Percentiles rank a stretch among this genome's conserved stretches.
phyloP scores from a whole-genome alignment of 306 rosid genomes.

The Acacia melanoxylon region DNA sequence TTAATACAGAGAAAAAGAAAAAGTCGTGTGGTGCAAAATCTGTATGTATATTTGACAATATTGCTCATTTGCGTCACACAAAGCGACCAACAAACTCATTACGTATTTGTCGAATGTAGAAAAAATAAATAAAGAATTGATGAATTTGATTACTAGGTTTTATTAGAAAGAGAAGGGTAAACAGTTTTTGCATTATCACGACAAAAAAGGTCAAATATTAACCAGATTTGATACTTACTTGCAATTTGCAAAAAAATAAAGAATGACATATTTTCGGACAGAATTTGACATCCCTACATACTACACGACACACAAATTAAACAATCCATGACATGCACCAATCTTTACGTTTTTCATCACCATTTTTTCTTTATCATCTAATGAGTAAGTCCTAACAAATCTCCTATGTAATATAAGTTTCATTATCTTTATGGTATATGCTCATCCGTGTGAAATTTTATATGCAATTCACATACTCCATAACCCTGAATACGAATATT shows the following conservation, averaged over 20 bases:
- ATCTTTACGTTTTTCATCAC: not conserved
- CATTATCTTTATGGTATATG: not conserved
- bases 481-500: not conserved
- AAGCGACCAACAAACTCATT: not conserved
- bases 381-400: not conserved
- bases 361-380: not conserved
- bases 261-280: not conserved
- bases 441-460: not conserved
- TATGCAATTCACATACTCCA: not conserved
- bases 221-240: constrained; percentile 35
- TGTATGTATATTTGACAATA: not conserved
- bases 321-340: not conserved
- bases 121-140: not conserved
- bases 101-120: not conserved
- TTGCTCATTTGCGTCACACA: not conserved
- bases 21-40: constrained; percentile 30
- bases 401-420: not conserved
- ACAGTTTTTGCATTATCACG: constrained; percentile 16
- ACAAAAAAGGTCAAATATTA: constrained; percentile 30
- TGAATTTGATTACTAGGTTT: not conserved
- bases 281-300: constrained; percentile 19
- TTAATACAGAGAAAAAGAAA: not conserved
- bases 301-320: not conserved
- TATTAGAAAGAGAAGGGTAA: not conserved
- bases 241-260: constrained; percentile 1